These are phyloP conservation scores for Leccinellum rugosiceps DNA, from an alignment of 768 basidiomycete species.

Conservation along the genomic window DNA sequence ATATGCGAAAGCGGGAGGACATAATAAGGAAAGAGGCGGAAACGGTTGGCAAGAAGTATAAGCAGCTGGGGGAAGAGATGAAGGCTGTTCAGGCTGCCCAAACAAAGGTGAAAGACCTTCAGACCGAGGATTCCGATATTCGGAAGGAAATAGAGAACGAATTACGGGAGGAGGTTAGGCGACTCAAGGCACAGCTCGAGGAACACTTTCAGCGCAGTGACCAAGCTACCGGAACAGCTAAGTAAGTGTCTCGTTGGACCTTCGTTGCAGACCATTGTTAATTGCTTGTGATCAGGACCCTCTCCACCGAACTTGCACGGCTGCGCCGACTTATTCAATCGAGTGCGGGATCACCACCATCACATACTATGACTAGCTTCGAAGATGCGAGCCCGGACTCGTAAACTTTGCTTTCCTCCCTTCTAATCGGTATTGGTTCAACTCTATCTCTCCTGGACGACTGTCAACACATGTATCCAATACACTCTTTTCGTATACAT, in stretches of 20 bases:
- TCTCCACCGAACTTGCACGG: constrained; percentile 63
- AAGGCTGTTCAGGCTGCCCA: constrained; percentile 47
- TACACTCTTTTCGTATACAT: constrained; percentile 29
- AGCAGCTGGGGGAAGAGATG: constrained; percentile 59
- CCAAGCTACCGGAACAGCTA: constrained; percentile 56
- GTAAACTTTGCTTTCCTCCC: constrained; percentile 5
- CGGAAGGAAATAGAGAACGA: constrained; percentile 57
- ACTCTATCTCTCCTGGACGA: constrained; percentile 18
- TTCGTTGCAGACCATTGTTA: neutral
- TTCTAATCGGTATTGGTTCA: neutral
- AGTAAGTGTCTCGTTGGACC: constrained; percentile 38
- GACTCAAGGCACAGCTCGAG: constrained; percentile 52
- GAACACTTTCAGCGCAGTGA: constrained; percentile 54
- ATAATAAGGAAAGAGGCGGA: constrained; percentile 66
- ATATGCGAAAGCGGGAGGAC: constrained; percentile 74
- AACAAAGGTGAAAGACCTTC: constrained; percentile 47
- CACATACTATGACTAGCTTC: constrained; percentile 8
- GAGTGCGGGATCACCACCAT: constrained; percentile 36
- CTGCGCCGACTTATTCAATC: constrained; percentile 72
- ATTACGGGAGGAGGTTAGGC: constrained; percentile 55
- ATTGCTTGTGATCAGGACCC: constrained; percentile 36
- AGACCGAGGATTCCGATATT: constrained; percentile 46
- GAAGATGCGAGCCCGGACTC: constrained; percentile 12
- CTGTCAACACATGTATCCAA: constrained; percentile 31
- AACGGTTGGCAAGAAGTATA: constrained; percentile 66